A percentile compares a stretch with the other conserved stretches of the same genome.
These are phyloP conservation scores for Debaryomyces subglobosus DNA, from an alignment of 1,139 yeast species.

Conservation along the genomic window DNA sequence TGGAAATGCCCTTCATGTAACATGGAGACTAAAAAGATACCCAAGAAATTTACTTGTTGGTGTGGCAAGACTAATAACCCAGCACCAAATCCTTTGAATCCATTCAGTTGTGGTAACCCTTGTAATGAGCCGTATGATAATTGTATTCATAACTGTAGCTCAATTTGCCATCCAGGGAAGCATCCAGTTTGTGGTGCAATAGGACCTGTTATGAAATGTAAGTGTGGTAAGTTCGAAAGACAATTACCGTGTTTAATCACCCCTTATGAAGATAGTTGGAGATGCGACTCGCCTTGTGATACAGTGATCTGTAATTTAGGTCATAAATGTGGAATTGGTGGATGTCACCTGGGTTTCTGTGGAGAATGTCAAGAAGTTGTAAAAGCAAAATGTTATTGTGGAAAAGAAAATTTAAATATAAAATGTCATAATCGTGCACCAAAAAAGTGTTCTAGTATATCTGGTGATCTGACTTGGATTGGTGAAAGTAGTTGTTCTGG, in stretches of 20 bases:
- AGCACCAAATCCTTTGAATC: conserved; percentile 56
- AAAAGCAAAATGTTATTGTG: conserved; percentile 72
- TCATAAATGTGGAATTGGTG: conserved; percentile 56
- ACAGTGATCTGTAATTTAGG: conserved; percentile 63
- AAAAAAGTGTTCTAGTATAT: conserved; percentile 24
- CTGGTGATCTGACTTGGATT: conserved; percentile 44
- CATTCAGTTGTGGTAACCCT: conserved; percentile 89
- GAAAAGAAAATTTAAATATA: conserved; percentile 48
- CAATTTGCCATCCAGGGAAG: conserved; percentile 87
- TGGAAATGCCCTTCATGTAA: conserved; percentile 96
- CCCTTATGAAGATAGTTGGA: conserved; percentile 69
- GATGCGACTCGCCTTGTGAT: conserved; percentile 64
- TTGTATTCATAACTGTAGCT: conserved; percentile 77
- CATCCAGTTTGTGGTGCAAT: conserved; percentile 82
- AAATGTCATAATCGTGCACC: conserved; percentile 53
- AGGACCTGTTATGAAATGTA: conserved; percentile 70
- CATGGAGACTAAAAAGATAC: conserved; percentile 52
- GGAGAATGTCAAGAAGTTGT: conserved; percentile 58
- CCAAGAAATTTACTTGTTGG: conserved; percentile 80
- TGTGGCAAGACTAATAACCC: conserved; percentile 82
- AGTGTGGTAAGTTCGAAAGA: conserved; percentile 68
- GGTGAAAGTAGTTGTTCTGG: conserved; percentile 67
- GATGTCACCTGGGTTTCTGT: conserved; percentile 73
- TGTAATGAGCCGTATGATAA: conserved; percentile 59
- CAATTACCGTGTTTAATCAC: conserved; percentile 78